A percentile compares a stretch with the other conserved stretches of the same genome.
Evolutionary conservation across 208 protist species (phyloP).

Genomic region (Wallacemonas rigidus): DNA sequence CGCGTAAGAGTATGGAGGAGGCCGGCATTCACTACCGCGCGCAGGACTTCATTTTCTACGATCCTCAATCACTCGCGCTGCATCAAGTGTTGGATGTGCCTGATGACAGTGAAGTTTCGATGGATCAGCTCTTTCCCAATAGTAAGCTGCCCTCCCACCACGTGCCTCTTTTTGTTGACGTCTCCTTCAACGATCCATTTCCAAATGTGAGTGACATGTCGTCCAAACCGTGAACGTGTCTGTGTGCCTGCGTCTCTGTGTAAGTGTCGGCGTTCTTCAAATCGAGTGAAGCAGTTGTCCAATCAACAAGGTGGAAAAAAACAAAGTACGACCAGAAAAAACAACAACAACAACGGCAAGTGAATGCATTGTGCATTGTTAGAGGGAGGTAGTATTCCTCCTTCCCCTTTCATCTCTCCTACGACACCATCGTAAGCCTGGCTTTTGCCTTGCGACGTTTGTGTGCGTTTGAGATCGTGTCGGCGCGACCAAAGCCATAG

Average conservation of each 20-base stretch:
- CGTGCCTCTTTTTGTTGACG: constrained; percentile 72
- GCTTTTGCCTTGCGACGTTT: too few relatives aligned
- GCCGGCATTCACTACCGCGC: constrained; percentile 59
- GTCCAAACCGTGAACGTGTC: constrained; percentile 39
- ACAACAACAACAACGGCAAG: too few relatives aligned
- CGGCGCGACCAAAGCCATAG: too few relatives aligned
- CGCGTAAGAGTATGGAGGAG: constrained; percentile 33
- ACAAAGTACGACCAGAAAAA: not conserved
- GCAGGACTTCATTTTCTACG: constrained; percentile 88
- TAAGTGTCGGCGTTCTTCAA: not conserved
- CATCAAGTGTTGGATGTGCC: constrained; percentile 83
- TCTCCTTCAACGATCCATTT: constrained; percentile 79
- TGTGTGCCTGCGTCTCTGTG: not conserved
- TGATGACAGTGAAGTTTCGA: constrained; percentile 55
- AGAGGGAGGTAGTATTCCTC: too few relatives aligned
- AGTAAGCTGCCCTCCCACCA: constrained; percentile 80
- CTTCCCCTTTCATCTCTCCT: too few relatives aligned
- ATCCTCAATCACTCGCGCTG: constrained; percentile 65
- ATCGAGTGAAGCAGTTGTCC: too few relatives aligned
- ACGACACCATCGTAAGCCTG: too few relatives aligned
- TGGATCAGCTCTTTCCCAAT: constrained; percentile 63
- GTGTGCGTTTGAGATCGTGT: too few relatives aligned
- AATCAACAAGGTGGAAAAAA: too few relatives aligned
- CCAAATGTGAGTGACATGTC: constrained; percentile 60
- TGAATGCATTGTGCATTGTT: too few relatives aligned